Base-by-base conservation (phyloP, 371 early-diverging fungal species). In the Apophysomyces ossiformis region DNA sequence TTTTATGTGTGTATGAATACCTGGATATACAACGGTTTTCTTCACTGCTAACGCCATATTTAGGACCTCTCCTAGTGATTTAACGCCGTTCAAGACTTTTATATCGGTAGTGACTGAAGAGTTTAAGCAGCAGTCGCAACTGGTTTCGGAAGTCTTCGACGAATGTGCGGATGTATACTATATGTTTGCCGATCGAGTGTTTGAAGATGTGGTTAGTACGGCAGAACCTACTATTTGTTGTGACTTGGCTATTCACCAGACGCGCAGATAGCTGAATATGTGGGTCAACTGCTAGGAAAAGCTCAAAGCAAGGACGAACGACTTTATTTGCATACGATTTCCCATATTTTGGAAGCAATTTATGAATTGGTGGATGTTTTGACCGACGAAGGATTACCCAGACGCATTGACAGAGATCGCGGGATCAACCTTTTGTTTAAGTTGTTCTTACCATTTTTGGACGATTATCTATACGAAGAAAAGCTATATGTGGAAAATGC, bases 81-180 rank as follows among this genome's bases (percentile, higher is more conserved):
- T 78, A 12, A 66, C 74, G 16, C 81, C 83, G 4, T 78, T 83
- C 37, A 69, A 76, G 43, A 71, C 75, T 8, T 69, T 83, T 18
- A 81, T 87, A 77, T 59, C 71, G 13, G 69, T 76, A 32, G 72
- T 87, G 6, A 76, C 82, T 9, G 81, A 85, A 37, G 86, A 85
- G 61, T 65, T 87, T 12, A 77, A 82, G 45, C 82, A 87, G 47
- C 93, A 94, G 73, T 86, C 90, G 0, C 65, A 69, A 9, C 59
- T 92, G 15, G 85, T 92, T 41, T 61, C 69, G n/a, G 75, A 89
- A 43, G 89, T 93, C 16, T 93, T 93, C 68, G 87, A 86, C 3
- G 86, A 85, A 15, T 84, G 87, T 21, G 84, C 79, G 4, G 87
- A 87, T 62, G 87, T 86, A 5, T 81, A 82, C 47, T 86, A 83